Conservation (phyloP, 768 basidiomycete species). For the Pisolithus microcarpus region DNA sequence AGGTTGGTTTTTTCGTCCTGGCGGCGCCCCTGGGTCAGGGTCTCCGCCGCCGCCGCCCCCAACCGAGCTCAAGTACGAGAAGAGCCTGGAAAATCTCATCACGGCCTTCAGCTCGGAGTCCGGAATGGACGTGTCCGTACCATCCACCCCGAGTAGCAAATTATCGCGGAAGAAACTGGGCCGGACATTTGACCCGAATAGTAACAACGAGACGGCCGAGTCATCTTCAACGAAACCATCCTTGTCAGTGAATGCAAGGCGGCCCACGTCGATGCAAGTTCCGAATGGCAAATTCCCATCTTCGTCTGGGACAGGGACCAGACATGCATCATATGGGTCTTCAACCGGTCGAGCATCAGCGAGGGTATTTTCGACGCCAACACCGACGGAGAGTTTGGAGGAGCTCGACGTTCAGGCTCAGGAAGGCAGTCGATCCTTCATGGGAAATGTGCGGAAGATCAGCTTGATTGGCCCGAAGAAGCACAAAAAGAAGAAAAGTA, state of each 20-base stretch:
- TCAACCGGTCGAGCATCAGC: slow-evolving; percentile 24
- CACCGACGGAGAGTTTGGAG: slow-evolving; percentile 23
- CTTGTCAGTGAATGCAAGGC: slow-evolving; percentile 23
- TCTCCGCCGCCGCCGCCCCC: slow-evolving; percentile 32
- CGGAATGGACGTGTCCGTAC: slow-evolving; percentile 6
- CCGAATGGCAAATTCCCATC: slow-evolving; percentile 22
- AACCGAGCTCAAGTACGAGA: slow-evolving; percentile 26
- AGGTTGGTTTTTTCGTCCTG: slow-evolving; percentile 47
- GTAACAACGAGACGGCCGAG: slow-evolving; percentile 21
- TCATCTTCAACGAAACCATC: slow-evolving; percentile 21
- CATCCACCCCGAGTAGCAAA: slow-evolving; percentile 22
- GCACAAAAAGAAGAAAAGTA: slow-evolving; percentile 56
- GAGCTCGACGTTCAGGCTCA: slow-evolving; percentile 23
- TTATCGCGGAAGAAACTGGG: slow-evolving; percentile 21
- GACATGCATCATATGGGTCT: slow-evolving; percentile 28
- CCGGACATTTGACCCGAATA: slow-evolving; percentile 15
- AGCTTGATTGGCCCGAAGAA: slow-evolving; percentile 44
- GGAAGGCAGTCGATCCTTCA: slow-evolving; percentile 41
- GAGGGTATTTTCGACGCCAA: slow-evolving; percentile 23
- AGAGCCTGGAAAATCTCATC: slow-evolving; percentile 19
- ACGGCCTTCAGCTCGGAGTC: slow-evolving; percentile 12
- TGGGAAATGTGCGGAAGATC: slow-evolving; percentile 58
- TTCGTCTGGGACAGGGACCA: slow-evolving; percentile 13
- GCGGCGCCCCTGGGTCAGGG: slow-evolving; percentile 39
- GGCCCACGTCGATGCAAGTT: slow-evolving; percentile 43